Base-by-base conservation (phyloP, 2,329 filamentous ascomycete genomes). In the Chrysosporium queenslandicum region DNA sequence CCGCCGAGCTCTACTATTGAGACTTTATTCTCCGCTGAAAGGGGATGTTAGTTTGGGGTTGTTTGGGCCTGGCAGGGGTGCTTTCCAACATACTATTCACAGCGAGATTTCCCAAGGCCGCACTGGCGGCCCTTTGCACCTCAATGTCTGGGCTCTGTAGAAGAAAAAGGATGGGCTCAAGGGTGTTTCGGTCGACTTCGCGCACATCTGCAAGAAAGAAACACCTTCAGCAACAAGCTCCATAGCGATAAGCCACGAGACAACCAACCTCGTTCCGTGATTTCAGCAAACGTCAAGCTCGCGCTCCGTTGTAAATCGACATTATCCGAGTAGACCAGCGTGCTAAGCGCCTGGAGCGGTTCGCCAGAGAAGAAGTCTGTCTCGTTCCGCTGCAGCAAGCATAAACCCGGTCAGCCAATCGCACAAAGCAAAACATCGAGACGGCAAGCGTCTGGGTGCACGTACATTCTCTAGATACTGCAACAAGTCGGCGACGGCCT, bases 361-460 rank as follows among this genome's bases (percentile, higher is more conserved):
- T 96, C 90, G 71, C 92, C 92, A 34, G 87, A 85, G 73, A 98
- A 98, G 80, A 98, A 98, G 71, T 98, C 91, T 63, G 90, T 97
- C 70, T 98, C 92, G 66, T 84, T 86, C 66, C 92, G 85, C 92
- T 96, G 68, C 55, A 34, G 27, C 14, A 30, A 51, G 2, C n/a
- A 41, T 6, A 32, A 18, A 2, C 7, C 4, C 6, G 2, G 14
- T 34, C 27, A 46, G 32, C 42, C 32, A 8, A 4, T 2, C 46
- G 2, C 16, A 37, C 18, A 14, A 8, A 3, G 20, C 18, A 42
- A 25, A 42, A 27, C 2, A 45, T 18, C n/a, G 29, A 9, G 16
- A 37, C 2, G 6, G 14, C 18, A 27, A 12, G 2, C 5, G 40
- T 16, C 3, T 41, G 4, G 1, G 9, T 41, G 25, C 4, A 42